These are phyloP conservation scores for Musa acuminata DNA, from an alignment of 176 grass and related monocot genomes.

Conservation along the genomic window DNA sequence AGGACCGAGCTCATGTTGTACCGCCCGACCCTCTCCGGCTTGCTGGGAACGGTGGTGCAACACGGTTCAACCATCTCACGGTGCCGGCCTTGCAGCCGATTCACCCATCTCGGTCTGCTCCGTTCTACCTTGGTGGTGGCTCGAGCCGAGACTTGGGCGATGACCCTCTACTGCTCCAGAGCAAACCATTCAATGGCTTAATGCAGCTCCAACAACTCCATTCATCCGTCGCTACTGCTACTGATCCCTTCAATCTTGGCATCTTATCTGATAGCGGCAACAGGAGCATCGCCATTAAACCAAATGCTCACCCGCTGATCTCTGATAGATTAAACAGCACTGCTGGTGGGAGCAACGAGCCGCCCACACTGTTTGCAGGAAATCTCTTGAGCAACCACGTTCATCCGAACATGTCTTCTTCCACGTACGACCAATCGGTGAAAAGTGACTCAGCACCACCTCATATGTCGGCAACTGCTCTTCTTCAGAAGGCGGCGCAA, in stretches of 20 bases:
- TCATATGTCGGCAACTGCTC: constrained; percentile 8
- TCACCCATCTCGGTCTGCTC: neutral
- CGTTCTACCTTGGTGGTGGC: constrained; percentile 1
- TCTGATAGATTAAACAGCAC: neutral
- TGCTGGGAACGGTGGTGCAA: neutral
- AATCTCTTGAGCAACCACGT: constrained; percentile 1
- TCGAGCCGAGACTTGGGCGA: constrained; percentile 1
- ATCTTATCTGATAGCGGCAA: neutral
- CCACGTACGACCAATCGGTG: neutral
- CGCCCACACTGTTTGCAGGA: neutral
- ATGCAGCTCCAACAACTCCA: constrained; percentile 11
- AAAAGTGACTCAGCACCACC: neutral
- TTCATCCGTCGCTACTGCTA: neutral
- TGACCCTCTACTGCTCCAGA: constrained; percentile 3
- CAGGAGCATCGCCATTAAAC: neutral
- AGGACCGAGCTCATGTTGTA: neutral
- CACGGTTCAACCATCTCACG: neutral
- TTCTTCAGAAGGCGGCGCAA: constrained; percentile 8
- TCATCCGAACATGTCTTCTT: neutral
- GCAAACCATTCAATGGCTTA: constrained; percentile 4
- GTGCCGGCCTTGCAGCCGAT: neutral
- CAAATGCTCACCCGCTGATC: neutral
- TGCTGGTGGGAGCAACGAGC: neutral
- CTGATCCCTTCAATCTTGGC: neutral
- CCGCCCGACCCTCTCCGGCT: constrained; percentile 1